A percentile compares a stretch with the other conserved stretches of the same genome.
Conservation (phyloP, 805 yeast species). For the Yarrowia sp. region DNA sequence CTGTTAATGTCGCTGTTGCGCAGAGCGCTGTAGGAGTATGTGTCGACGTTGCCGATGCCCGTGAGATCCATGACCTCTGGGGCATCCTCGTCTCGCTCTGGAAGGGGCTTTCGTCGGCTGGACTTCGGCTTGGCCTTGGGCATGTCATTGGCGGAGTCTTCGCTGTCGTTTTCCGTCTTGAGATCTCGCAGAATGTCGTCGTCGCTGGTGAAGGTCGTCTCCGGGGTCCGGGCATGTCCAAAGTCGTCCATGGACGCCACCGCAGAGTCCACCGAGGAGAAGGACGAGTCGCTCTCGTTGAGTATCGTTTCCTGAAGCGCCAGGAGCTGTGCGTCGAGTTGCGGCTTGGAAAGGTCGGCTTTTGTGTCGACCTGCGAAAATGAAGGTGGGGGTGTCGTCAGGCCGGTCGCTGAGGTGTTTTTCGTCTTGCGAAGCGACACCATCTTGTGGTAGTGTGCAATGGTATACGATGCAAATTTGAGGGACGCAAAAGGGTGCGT, state of each 20-base stretch:
- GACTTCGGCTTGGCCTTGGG: constrained; percentile 18
- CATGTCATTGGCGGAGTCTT: neutral
- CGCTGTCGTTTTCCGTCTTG: neutral
- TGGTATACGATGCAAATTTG: constrained; percentile 20
- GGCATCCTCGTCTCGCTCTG: constrained; percentile 4
- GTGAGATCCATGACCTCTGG: neutral
- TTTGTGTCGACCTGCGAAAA: neutral
- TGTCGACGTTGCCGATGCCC: neutral
- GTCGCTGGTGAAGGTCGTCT: constrained; percentile 9
- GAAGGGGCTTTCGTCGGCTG: constrained; percentile 18
- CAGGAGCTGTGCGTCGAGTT: neutral
- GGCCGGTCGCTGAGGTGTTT: constrained; percentile 1
- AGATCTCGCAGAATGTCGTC: neutral
- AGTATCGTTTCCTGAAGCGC: constrained; percentile 15
- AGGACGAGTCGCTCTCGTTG: constrained; percentile 26
- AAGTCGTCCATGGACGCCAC: constrained; percentile 4
- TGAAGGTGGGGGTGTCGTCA: constrained; percentile 14
- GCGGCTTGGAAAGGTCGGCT: neutral
- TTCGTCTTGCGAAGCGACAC: constrained; percentile 9
- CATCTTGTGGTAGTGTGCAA: neutral
- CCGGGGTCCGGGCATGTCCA: constrained; percentile 6
- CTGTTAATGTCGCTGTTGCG: constrained; percentile 11
- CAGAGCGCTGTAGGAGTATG: neutral
- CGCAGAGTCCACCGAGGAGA: neutral
- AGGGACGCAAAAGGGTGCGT: neutral